Evolutionary conservation across 2,329 filamentous ascomycete species (phyloP).

Genomic region (Fusarium pseudoanthophilum): DNA sequence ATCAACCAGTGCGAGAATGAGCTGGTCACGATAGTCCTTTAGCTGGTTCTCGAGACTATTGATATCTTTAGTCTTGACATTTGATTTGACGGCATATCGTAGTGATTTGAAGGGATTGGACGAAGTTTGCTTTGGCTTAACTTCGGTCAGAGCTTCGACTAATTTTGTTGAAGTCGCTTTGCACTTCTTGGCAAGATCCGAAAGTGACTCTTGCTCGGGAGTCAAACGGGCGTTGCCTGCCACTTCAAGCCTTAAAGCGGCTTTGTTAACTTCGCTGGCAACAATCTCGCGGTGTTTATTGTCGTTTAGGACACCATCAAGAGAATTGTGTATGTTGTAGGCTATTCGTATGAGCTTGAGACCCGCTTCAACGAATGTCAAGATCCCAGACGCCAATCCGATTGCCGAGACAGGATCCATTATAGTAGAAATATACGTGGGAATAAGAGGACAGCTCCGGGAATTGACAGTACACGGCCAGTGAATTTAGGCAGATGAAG

Average conservation of each 20-base stretch:
- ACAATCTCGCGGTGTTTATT: background rate
- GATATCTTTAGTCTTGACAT: background rate
- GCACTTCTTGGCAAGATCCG: background rate
- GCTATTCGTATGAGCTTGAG: background rate
- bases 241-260: background rate
- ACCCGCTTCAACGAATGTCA: background rate
- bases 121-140: rapidly evolving
- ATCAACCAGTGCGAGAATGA: background rate
- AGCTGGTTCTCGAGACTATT: background rate
- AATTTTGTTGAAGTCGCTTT: background rate
- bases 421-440: background rate
- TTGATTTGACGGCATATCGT: background rate
- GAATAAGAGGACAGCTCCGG: rapidly evolving
- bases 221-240: background rate
- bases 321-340: background rate
- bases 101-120: background rate
- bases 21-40: background rate
- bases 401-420: background rate
- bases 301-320: background rate
- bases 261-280: background rate
- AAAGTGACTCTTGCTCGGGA: background rate
- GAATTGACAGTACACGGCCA: background rate
- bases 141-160: rapidly evolving
- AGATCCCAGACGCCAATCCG: background rate
- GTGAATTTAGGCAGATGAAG: background rate